Evolutionary conservation across 441 rosid genomes (phyloP), one percentile per base, ranked within the genome.

Genomic region (Brassica hybrid): DNA sequence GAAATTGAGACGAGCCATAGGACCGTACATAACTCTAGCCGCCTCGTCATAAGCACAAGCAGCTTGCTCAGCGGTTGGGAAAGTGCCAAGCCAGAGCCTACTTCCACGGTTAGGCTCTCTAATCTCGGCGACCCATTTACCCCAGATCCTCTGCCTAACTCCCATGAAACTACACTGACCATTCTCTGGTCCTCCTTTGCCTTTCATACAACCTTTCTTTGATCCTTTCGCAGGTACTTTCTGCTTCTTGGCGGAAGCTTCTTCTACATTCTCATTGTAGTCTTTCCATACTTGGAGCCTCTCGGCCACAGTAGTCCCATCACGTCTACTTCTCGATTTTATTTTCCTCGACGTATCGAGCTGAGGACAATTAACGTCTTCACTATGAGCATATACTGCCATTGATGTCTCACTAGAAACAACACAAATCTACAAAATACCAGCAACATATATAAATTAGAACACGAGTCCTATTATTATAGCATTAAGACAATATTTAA

Each of bases 101-200:
- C 77, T 85, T 0, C 96, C 94, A 13, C 89, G 76, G 41, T 90
- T 81, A 0, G 97, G 97, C 43, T 90, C 96, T 67, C 96, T 79
- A 50, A 90, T 92, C 83, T 90, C 97, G 1, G 96, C 90, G 41
- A 92, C 97, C 97, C 97, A 92, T 79, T 92, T 92, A 0, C 97
- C 97, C 97, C 97, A 92, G 23, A 89, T 84, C 80, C 97, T 85
- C 76, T 92, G 97, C 78, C 97, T 87, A 25, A 90, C 97, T 5
- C 97, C 97, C 69, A 94, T 79, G 52, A 85, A 90, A 50, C 69
- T 80, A 65, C 90, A 89, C n/a, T 6, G 21, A 0, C 82, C 52
- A 56, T 92, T 92, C 73, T 90, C 94, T 0, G 97, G 97, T 0
- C 96, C 97, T 57, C 96, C 96, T 83, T 91, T 91, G 7, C 96